phyloP scores from a whole-genome alignment of 1,139 yeast genomes.

The Blastobotrys capitulatus region DNA sequence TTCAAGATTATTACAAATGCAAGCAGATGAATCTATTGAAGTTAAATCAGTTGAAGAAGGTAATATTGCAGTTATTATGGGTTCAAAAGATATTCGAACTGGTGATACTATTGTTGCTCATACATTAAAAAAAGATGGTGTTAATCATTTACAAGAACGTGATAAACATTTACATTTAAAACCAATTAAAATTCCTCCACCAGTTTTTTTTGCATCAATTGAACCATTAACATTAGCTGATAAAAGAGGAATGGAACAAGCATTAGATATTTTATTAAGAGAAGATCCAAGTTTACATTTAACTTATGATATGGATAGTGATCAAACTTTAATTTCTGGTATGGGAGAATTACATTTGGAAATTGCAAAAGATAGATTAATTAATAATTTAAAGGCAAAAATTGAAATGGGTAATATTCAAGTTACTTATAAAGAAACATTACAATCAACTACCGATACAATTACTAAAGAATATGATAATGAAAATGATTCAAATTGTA shows the following conservation, averaged over 20 bases:
- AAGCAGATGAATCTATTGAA: conserved; percentile 79
- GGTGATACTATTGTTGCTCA: conserved; percentile 83
- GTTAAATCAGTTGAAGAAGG: conserved; percentile 63
- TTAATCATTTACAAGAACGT: conserved; percentile 31
- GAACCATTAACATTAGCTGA: conserved; percentile 86
- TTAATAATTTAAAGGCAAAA: conserved; percentile 75
- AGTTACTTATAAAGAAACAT: conserved; percentile 86
- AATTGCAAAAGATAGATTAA: conserved; percentile 71
- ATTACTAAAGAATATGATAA: conserved; percentile 27
- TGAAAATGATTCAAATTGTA: conserved; percentile 20
- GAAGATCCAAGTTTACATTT: conserved; percentile 81
- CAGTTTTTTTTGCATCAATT: conserved; percentile 80
- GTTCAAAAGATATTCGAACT: conserved; percentile 70
- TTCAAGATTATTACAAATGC: conserved; percentile 72
- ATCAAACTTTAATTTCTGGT: conserved; percentile 83
- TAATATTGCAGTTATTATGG: conserved; percentile 84
- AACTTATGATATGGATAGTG: conserved; percentile 73
- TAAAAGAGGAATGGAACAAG: conserved; percentile 58
- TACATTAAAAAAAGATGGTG: conserved; percentile 44
- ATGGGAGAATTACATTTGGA: conserved; percentile 96
- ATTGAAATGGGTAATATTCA: conserved; percentile 75
- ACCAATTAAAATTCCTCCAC: conserved; percentile 85
- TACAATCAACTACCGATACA: conserved; percentile 25
- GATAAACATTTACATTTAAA: conserved; percentile 47
- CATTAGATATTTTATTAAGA: conserved; percentile 56